Evolutionary conservation across 106 monocot genomes (phyloP), one percentile per base, ranked within the genome.

Genomic region (Ottelia alismoides): DNA sequence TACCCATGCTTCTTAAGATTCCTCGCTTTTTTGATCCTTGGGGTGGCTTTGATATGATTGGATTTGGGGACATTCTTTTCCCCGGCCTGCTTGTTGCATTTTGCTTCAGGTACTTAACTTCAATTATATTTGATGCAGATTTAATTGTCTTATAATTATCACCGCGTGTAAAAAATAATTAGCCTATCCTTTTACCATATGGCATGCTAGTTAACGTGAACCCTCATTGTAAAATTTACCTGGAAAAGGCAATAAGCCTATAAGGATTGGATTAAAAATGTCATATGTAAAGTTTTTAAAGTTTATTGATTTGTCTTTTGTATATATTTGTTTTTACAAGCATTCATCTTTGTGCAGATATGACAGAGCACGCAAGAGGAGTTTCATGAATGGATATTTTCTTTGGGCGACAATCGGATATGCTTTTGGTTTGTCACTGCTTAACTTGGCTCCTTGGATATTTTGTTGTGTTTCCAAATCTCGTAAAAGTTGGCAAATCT

Each of bases 1-100:
- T 98, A 79, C 98, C 98, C 20, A 98, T 98, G 98, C 79, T 98
- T 53, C 58, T 98, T 51, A 90, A 72, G 60, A 78, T 86, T 30
- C 98, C 98, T 65, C 73, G 90, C 14, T 74, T 89, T 53, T 85
- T 83, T 63, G 98, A 98, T 70, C 79, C 89, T 24, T 98, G 98
- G 98, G 82, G 90, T 63, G 98, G 98, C 45, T 98, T 82, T 73
- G 85, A 90, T 73, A 85, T 98, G 98, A 86, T 98, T 73, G 98
- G 98, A 27, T 98, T 98, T 69, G 98, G 98, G 32, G 98, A 98
- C 72, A 98, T 98, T 61, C 70, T 98, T 57, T 90, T 98, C 40
- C 98, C 98, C 45, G 98, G 98, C 20, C 74, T 98, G 64, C 90
- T 98, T 70, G 79, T 98, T 70, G 79, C 90, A 40, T 98, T 98